phyloP scores from a whole-genome alignment of 306 rosid genomes.

The Bauhinia variegata region DNA sequence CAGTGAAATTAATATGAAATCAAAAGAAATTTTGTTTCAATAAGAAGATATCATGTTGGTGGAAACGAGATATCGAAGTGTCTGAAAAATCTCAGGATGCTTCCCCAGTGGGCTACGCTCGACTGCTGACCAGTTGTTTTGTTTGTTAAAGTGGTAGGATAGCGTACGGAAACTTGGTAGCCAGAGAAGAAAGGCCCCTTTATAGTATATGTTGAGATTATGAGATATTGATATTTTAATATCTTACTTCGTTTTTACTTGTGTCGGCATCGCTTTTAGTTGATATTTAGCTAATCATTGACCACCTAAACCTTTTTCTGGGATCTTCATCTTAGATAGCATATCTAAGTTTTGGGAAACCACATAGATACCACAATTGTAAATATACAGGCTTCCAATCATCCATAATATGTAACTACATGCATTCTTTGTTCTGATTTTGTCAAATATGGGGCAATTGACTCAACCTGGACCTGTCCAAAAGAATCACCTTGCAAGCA shows the following conservation, averaged over 20 bases:
- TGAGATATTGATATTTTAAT: too few species aligned
- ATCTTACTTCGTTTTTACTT: neutral
- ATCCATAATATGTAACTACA: neutral
- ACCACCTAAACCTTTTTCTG: neutral
- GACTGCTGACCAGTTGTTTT: neutral
- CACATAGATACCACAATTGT: neutral
- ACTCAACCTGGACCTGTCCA: slow-evolving; percentile 9
- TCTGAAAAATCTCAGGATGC: neutral
- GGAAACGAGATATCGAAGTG: too few species aligned
- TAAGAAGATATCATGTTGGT: too few species aligned
- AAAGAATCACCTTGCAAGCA: neutral
- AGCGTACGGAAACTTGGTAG: too few species aligned
- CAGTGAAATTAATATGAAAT: neutral
- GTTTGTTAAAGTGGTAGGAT: too few species aligned
- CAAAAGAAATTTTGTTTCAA: neutral
- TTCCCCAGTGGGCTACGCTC: neutral
- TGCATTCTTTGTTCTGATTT: neutral
- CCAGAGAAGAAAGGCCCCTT: neutral
- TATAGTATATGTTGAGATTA: neutral
- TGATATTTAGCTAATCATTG: neutral
- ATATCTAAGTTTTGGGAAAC: neutral
- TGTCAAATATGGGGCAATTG: neutral
- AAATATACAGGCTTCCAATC: neutral
- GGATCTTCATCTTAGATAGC: neutral
- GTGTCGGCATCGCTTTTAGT: slow-evolving; percentile 1